phyloP scores from a whole-genome alignment of 2,329 filamentous ascomycete genomes.

The Fusarium praegraminearum region DNA sequence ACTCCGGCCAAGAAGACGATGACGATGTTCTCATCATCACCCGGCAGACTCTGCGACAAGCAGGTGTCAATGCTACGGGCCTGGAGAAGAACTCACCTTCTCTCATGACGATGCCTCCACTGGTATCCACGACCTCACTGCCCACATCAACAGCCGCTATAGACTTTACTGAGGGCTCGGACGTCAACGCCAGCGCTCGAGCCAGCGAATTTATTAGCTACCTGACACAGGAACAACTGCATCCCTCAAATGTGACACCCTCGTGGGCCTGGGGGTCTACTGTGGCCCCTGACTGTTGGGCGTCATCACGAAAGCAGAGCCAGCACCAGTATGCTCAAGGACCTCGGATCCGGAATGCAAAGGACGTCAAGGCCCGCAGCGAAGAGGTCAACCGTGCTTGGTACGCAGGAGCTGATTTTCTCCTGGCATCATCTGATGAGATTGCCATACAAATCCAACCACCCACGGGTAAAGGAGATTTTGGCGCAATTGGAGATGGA shows the following conservation, averaged over 20 bases:
- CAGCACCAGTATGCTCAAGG: slow-evolving; percentile 28
- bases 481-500: slow-evolving; percentile 56
- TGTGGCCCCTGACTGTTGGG: slow-evolving; percentile 12
- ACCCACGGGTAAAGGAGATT: slow-evolving; percentile 45
- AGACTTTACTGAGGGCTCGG: slow-evolving; percentile 3
- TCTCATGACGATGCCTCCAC: slow-evolving; percentile 12
- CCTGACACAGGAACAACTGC: neutral
- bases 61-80: slow-evolving; percentile 38
- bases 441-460: slow-evolving; percentile 48
- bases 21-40: slow-evolving; percentile 42
- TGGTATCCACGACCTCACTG: slow-evolving; percentile 3
- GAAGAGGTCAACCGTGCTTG: slow-evolving; percentile 53
- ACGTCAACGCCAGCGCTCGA: neutral
- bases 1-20: slow-evolving; percentile 44
- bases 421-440: slow-evolving; percentile 51
- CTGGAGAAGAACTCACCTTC: slow-evolving; percentile 21
- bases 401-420: slow-evolving; percentile 54
- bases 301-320: slow-evolving; percentile 3
- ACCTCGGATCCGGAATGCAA: slow-evolving; percentile 40
- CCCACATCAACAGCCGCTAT: neutral
- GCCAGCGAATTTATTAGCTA: neutral
- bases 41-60: slow-evolving; percentile 40
- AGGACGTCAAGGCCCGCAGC: slow-evolving; percentile 45
- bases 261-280: slow-evolving; percentile 20
- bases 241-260: neutral